A percentile compares a stretch with the other conserved stretches of the same genome.
Evolutionary conservation across 2,329 filamentous ascomycete species (phyloP).

Genomic region (Alternaria conjuncta): DNA sequence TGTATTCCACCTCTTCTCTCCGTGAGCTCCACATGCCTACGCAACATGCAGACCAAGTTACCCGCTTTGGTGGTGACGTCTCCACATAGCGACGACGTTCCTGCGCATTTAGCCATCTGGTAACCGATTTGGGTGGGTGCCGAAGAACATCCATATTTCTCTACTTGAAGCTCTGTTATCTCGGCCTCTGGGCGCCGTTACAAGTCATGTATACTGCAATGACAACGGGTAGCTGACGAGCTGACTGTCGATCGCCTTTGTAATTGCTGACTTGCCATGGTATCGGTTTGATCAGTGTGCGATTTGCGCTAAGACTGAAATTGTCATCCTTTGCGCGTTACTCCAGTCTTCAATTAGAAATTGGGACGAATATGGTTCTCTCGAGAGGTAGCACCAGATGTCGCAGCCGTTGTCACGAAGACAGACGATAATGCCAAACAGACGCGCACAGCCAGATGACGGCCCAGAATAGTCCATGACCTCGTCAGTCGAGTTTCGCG

Average conservation of each 20-base stretch:
- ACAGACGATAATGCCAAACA: not conserved
- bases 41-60: conserved; percentile 1
- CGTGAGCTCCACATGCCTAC: conserved; percentile 7
- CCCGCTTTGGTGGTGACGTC: not conserved
- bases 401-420: not conserved
- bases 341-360: not conserved
- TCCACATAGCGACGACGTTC: not conserved
- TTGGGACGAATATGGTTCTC: not conserved
- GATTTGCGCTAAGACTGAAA: not conserved
- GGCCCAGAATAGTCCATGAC: not conserved
- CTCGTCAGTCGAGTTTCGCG: not conserved
- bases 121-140: not conserved
- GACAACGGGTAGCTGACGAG: not conserved
- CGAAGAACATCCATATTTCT: not conserved
- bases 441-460: not conserved
- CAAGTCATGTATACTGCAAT: not conserved
- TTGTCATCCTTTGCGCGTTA: not conserved
- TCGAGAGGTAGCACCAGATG: not conserved
- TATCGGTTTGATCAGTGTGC: not conserved
- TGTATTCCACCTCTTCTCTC: not conserved
- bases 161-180: not conserved
- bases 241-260: not conserved
- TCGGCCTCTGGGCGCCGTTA: not conserved
- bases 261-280: not conserved
- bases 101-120: not conserved